A percentile compares a stretch with the other conserved stretches of the same genome.
Conservation (phyloP, 345 rosid genomes). For the Eucalyptus virginea region DNA sequence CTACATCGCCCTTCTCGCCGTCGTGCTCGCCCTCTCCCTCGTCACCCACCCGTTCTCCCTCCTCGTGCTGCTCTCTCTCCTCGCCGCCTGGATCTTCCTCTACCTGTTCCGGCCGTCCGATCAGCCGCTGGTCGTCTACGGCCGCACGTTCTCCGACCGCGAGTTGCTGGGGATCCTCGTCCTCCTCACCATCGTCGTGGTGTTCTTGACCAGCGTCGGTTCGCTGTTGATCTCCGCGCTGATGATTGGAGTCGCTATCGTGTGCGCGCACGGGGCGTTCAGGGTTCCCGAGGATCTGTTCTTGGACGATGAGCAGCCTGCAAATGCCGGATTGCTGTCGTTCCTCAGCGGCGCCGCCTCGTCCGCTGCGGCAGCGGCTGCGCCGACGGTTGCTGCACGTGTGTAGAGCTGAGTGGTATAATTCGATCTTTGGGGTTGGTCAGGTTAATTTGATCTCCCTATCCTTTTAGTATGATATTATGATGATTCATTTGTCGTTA, state of each 20-base stretch:
- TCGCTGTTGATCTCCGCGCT: constrained; percentile 57
- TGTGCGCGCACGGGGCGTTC: constrained; percentile 76
- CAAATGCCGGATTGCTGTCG: constrained; percentile 45
- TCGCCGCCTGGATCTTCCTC: constrained; percentile 41
- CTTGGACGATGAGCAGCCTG: constrained; percentile 69
- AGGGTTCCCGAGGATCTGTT: constrained; percentile 84
- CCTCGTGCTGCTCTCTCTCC: constrained; percentile 49
- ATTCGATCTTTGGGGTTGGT: not conserved
- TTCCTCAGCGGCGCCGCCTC: constrained; percentile 66
- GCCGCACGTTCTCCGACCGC: constrained; percentile 72
- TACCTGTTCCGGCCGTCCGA: constrained; percentile 75
- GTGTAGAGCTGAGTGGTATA: not conserved
- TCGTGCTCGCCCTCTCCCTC: constrained; percentile 61
- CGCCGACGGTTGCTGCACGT: not conserved
- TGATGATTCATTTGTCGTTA: not conserved
- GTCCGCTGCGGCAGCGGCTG: constrained; percentile 42
- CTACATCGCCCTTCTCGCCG: constrained; percentile 40
- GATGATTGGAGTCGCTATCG: constrained; percentile 59
- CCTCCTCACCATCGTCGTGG: constrained; percentile 42
- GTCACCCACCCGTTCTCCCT: constrained; percentile 70
- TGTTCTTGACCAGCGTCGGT: constrained; percentile 74
- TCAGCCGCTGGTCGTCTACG: constrained; percentile 52
- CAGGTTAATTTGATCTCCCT: not conserved
- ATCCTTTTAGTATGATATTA: not conserved
- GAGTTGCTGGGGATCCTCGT: constrained; percentile 55